phyloP scores from a whole-genome alignment of 139 green algal genomes.

The Chlamydomonas sphaeroides region DNA sequence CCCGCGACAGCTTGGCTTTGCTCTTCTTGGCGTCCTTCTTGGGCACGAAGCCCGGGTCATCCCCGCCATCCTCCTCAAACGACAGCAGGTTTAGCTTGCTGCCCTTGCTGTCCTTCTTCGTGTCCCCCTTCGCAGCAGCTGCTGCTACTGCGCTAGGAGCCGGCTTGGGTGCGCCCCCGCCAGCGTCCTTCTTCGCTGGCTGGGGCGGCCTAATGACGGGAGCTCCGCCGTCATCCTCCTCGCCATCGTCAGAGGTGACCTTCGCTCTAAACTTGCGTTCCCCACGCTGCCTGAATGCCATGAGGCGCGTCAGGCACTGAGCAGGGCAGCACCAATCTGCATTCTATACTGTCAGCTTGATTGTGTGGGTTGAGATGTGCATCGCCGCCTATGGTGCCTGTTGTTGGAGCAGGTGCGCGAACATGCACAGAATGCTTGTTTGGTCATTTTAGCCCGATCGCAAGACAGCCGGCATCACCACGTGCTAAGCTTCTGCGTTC shows the following conservation, averaged over 20 bases:
- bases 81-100: constrained; percentile 52
- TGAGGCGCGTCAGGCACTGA: too few relatives aligned
- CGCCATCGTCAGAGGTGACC: constrained; percentile 43
- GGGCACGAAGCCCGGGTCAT: constrained; percentile 8
- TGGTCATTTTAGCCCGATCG: too few relatives aligned
- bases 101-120: constrained; percentile 36
- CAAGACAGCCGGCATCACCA: too few relatives aligned
- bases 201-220: constrained; percentile 9
- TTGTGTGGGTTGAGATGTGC: too few relatives aligned
- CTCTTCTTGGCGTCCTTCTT: constrained; percentile 31
- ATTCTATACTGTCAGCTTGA: too few relatives aligned
- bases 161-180: not conserved
- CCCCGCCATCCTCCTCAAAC: constrained; percentile 55
- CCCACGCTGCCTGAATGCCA: constrained; percentile 52
- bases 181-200: not conserved
- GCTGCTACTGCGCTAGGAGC: not conserved
- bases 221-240: constrained; percentile 25
- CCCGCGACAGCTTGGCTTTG: constrained; percentile 12
- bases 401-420: too few relatives aligned
- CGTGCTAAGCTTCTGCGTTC: too few relatives aligned
- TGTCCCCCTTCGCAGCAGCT: not conserved
- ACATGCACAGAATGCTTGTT: too few relatives aligned
- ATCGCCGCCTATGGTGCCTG: too few relatives aligned
- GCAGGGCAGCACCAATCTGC: too few relatives aligned
- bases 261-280: constrained; percentile 58